Evolutionary conservation across 345 rosid genomes (phyloP).

Genomic region (Pistacia atlantica): DNA sequence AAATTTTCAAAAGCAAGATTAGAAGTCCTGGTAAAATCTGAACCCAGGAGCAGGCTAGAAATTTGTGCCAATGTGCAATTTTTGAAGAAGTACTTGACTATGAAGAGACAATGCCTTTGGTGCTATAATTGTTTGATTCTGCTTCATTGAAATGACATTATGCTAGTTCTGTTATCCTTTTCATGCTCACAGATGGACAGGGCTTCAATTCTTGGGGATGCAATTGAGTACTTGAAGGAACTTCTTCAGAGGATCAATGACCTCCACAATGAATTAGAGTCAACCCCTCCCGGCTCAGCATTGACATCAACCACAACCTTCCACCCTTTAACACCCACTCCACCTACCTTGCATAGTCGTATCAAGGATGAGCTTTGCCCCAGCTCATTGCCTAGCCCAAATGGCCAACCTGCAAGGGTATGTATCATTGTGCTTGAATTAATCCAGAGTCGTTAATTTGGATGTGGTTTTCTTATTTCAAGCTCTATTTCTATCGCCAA

Average conservation of each 20-base stretch:
- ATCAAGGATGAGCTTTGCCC: slow-evolving; percentile 85
- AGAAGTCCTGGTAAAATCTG: not conserved
- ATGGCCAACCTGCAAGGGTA: slow-evolving; percentile 82
- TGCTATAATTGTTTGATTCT: not conserved
- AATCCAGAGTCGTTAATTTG: not conserved
- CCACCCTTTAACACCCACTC: slow-evolving; percentile 83
- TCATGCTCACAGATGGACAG: slow-evolving; percentile 77
- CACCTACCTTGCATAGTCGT: slow-evolving; percentile 63
- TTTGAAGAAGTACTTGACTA: not conserved
- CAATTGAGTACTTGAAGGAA: slow-evolving; percentile 90
- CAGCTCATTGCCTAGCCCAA: slow-evolving; percentile 72
- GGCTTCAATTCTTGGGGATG: slow-evolving; percentile 96
- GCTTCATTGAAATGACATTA: slow-evolving; percentile 2
- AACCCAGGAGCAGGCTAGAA: not conserved
- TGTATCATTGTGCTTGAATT: not conserved
- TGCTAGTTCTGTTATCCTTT: not conserved
- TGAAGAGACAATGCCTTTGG: not conserved
- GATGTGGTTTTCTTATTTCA: not conserved
- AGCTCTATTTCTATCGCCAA: not conserved
- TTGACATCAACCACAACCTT: slow-evolving; percentile 57
- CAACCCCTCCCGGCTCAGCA: slow-evolving; percentile 55
- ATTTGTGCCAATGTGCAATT: not conserved
- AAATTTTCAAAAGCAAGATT: not conserved
- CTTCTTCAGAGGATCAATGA: slow-evolving; percentile 93
- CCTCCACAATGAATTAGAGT: slow-evolving; percentile 84